Conservation (phyloP, 2,329 filamentous ascomycete genomes). For the Penicillium hordei region DNA sequence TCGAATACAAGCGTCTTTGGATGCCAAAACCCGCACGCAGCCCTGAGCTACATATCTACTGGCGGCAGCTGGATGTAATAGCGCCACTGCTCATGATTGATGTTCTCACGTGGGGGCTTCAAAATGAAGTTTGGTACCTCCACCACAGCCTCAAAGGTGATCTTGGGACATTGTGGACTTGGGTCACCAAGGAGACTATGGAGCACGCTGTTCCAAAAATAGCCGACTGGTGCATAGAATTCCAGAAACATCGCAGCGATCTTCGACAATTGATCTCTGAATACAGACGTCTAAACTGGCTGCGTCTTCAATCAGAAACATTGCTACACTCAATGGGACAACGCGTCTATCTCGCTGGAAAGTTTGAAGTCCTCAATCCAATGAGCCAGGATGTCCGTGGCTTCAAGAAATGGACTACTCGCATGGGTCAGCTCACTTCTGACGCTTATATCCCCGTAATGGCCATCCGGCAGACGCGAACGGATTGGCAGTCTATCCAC, state of each 20-base stretch:
- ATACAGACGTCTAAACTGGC: conserved; percentile 25
- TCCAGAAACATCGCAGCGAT: conserved; percentile 5
- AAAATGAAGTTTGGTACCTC: conserved; percentile 15
- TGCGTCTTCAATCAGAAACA: conserved; percentile 24
- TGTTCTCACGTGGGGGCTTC: neutral
- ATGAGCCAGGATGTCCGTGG: conserved; percentile 20
- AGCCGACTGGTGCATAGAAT: neutral
- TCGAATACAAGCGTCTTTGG: conserved; percentile 11
- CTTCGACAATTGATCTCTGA: conserved; percentile 2
- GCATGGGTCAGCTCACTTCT: neutral
- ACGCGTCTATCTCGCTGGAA: conserved; percentile 15
- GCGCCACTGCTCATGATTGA: conserved; percentile 17
- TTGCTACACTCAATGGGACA: conserved; percentile 17
- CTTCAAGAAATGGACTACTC: conserved; percentile 22
- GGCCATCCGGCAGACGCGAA: neutral
- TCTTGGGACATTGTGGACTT: conserved; percentile 6
- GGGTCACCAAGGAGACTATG: neutral
- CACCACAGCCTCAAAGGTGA: conserved; percentile 6
- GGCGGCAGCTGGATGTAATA: conserved; percentile 32
- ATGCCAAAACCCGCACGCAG: conserved; percentile 1
- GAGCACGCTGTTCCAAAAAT: neutral
- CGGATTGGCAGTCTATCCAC: neutral
- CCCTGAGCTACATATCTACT: conserved; percentile 22
- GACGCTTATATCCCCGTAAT: neutral
- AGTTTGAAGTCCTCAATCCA: conserved; percentile 20